phyloP scores from a whole-genome alignment of 2,329 filamentous ascomycete species.

The Akanthomyces dipterigenus region DNA sequence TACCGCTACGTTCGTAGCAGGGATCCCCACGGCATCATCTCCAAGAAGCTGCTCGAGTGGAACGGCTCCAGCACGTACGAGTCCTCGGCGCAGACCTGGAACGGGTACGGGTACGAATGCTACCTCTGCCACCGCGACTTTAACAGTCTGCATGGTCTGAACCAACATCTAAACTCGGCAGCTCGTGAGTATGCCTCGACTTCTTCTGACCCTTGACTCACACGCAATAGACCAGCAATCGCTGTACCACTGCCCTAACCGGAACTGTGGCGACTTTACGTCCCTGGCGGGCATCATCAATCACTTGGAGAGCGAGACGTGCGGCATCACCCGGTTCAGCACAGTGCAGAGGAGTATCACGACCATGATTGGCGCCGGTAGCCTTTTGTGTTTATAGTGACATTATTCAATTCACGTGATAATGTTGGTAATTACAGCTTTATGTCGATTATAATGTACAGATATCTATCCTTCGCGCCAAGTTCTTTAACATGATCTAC shows the following conservation, averaged over 20 bases:
- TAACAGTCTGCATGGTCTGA: constrained; percentile 27
- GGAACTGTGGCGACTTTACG: constrained; percentile 31
- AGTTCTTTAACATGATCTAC: not conserved
- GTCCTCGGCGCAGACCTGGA: constrained; percentile 37
- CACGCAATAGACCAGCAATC: constrained; percentile 26
- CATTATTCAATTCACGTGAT: not conserved
- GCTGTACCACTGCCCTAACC: constrained; percentile 35
- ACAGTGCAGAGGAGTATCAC: constrained; percentile 23
- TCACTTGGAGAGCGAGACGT: constrained; percentile 39
- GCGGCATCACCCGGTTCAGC: constrained; percentile 31
- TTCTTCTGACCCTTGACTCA: not conserved
- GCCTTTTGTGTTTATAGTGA: constrained; percentile 42
- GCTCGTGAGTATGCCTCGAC: constrained; percentile 11
- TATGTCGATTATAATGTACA: not conserved
- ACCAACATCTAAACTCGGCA: constrained; percentile 48
- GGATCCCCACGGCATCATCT: constrained; percentile 43
- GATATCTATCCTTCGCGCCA: no score
- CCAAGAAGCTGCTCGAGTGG: constrained; percentile 45
- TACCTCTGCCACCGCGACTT: constrained; percentile 44
- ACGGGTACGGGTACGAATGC: constrained; percentile 27
- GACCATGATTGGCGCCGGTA: constrained; percentile 27
- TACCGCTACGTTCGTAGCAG: constrained; percentile 36
- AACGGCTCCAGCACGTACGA: constrained; percentile 26
- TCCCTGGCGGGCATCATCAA: constrained; percentile 33
- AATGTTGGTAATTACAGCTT: no score